These are phyloP conservation scores for Emmonsia crescens DNA, from an alignment of 2,329 filamentous ascomycete species.

Conservation along the genomic window DNA sequence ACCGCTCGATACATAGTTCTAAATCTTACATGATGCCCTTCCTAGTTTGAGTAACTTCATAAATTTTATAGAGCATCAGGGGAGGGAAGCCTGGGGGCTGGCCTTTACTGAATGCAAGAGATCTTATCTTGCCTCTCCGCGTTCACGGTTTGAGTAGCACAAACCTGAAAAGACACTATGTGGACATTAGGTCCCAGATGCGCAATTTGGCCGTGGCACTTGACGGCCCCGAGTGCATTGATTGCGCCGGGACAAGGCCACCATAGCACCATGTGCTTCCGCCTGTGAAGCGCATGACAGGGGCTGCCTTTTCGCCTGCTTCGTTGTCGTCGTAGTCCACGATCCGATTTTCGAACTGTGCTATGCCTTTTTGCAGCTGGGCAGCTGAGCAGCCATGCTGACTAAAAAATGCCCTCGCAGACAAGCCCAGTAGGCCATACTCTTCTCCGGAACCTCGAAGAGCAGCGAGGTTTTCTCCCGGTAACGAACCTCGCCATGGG, in stretches of 20 bases:
- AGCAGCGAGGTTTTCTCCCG: background rate
- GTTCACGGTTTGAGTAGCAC: too few species aligned
- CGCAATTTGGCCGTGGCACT: background rate
- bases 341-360: background rate
- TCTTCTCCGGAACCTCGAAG: background rate
- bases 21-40: background rate
- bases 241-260: background rate
- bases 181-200: too few species aligned
- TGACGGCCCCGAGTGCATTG: background rate
- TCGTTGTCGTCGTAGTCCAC: background rate
- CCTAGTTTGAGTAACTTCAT: background rate
- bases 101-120: background rate
- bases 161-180: background rate
- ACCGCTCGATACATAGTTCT: background rate
- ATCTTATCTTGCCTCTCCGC: background rate
- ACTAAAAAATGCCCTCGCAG: background rate
- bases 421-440: background rate
- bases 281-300: background rate
- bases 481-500: background rate
- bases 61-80: background rate
- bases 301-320: background rate
- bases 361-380: background rate
- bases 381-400: background rate
- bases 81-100: background rate
- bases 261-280: background rate